These are phyloP conservation scores for Oldenlandia corymbosa DNA, from an alignment of 257 asterid species.

Conservation along the genomic window DNA sequence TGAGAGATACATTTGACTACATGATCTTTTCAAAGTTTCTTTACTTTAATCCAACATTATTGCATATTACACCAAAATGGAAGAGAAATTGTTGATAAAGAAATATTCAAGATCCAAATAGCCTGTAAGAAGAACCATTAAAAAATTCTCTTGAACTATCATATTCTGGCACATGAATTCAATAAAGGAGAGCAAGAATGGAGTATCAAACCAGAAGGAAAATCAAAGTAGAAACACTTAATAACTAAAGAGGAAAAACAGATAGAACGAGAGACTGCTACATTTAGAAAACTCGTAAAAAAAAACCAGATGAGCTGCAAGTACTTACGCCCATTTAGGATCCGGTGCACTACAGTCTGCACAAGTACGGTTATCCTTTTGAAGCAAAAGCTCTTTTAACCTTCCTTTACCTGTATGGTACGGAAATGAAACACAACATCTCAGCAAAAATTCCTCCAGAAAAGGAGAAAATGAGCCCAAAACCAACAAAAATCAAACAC, in stretches of 20 bases:
- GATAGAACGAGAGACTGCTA: neutral
- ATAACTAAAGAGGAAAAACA: neutral
- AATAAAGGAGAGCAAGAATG: neutral
- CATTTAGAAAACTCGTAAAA: neutral
- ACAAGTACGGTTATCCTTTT: constrained; percentile 69
- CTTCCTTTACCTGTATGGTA: constrained; percentile 57
- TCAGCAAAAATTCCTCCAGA: neutral
- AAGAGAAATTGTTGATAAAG: neutral
- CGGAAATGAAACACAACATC: neutral
- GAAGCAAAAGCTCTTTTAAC: constrained; percentile 76
- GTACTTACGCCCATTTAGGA: constrained; percentile 99
- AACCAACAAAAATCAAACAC: neutral
- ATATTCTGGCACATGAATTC: neutral
- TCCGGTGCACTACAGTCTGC: constrained; percentile 97
- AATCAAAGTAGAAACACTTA: constrained; percentile 1
- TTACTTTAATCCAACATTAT: too few relatives aligned
- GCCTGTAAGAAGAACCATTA: neutral
- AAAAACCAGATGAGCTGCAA: constrained; percentile 2
- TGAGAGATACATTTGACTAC: neutral
- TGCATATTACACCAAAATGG: neutral
- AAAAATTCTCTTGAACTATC: neutral
- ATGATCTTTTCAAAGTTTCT: neutral
- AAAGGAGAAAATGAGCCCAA: neutral
- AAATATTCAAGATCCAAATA: neutral
- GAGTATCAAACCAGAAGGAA: neutral